Evolutionary conservation across 2,329 filamentous ascomycete genomes (phyloP).

Genomic region (Exophiala sp.): DNA sequence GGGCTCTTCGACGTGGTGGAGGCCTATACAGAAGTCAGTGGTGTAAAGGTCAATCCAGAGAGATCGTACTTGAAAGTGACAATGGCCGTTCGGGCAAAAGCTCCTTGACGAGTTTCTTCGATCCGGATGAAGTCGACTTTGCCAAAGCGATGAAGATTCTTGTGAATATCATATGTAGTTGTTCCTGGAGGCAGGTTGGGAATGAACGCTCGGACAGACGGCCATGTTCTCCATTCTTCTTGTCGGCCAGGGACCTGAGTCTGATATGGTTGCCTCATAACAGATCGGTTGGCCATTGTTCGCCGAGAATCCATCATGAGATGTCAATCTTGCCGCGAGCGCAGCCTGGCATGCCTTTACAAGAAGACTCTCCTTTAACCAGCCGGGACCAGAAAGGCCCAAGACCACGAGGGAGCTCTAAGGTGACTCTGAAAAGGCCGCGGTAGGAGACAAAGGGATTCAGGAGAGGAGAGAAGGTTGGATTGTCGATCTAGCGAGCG

Average conservation of each 20-base stretch:
- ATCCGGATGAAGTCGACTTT: slow-evolving; percentile 54
- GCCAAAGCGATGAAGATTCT: slow-evolving; percentile 50
- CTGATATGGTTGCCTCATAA: neutral
- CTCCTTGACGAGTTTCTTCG: slow-evolving; percentile 41
- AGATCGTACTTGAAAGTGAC: slow-evolving; percentile 48
- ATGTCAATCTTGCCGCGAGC: neutral
- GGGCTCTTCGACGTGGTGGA: slow-evolving; percentile 35
- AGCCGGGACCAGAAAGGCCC: no score
- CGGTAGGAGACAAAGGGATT: no score
- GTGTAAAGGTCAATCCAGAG: slow-evolving; percentile 43
- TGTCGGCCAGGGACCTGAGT: slow-evolving; percentile 1
- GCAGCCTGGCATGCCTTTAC: slow-evolving; percentile 1
- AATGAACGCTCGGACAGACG: slow-evolving; percentile 37
- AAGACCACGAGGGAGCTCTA: no score
- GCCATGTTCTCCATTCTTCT: slow-evolving; percentile 37
- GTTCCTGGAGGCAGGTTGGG: slow-evolving; percentile 33
- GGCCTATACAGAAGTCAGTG: slow-evolving; percentile 32
- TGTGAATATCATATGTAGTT: slow-evolving; percentile 43
- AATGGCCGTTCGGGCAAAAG: slow-evolving; percentile 39
- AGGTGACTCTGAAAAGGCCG: no score
- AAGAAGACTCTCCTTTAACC: neutral
- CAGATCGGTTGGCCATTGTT: neutral
- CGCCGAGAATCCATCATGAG: slow-evolving; percentile 5
- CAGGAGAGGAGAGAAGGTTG: no score
- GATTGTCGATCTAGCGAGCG: neutral